phyloP scores from a whole-genome alignment of 805 yeast genomes.

The Pichia manshurica region DNA sequence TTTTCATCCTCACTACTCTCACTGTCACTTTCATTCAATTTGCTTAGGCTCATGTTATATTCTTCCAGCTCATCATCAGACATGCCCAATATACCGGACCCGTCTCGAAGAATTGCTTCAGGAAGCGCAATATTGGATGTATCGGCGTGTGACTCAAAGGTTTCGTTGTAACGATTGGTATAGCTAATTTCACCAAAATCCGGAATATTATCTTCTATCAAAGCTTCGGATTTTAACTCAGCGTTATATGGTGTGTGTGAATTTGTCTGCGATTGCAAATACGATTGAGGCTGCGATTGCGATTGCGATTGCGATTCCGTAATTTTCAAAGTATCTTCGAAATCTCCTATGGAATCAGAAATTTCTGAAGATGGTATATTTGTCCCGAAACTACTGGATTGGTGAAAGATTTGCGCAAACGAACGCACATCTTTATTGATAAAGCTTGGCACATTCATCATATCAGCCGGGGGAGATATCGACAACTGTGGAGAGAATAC shows the following conservation, averaged over 20 bases:
- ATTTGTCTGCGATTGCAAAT: background rate
- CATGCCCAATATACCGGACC: constrained; percentile 8
- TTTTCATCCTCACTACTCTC: background rate
- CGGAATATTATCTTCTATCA: background rate
- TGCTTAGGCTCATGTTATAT: constrained; percentile 6
- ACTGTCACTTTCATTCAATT: background rate
- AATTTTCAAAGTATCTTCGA: constrained; percentile 10
- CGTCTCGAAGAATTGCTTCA: constrained; percentile 29
- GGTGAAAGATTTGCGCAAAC: constrained; percentile 4
- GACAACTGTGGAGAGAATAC: background rate
- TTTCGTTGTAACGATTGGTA: background rate
- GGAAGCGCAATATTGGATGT: constrained; percentile 32
- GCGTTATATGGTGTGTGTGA: background rate
- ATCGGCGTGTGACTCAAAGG: constrained; percentile 16
- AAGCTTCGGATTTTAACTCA: background rate
- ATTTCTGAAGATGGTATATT: background rate
- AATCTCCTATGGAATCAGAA: background rate
- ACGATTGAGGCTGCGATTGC: constrained; percentile 9
- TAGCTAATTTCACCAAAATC: background rate
- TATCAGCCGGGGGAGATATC: background rate
- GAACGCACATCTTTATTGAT: constrained; percentile 6
- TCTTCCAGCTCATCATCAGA: constrained; percentile 4
- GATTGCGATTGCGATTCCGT: constrained; percentile 12
- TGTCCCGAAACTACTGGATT: constrained; percentile 7
- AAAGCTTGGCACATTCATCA: constrained; percentile 8